A percentile compares a stretch with the other conserved stretches of the same genome.
phyloP scores from a whole-genome alignment of 441 rosid genomes.

The Arabidopsis hybrid region DNA sequence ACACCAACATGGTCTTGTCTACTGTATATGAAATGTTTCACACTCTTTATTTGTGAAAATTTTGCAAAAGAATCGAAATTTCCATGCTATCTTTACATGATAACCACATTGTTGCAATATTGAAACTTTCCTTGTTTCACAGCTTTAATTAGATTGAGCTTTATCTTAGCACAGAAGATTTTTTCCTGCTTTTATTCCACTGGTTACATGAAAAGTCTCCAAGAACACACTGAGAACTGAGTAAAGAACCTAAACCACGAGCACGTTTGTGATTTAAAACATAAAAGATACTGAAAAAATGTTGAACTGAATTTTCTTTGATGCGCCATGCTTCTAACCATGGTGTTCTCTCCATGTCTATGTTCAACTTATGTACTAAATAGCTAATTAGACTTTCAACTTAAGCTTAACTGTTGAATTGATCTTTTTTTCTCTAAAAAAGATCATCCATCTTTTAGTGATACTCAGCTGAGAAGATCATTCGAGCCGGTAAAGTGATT shows the following conservation, averaged over 20 bases:
- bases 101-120: slow-evolving; percentile 14
- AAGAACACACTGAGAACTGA: slow-evolving; percentile 32
- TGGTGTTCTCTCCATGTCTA: slow-evolving; percentile 3
- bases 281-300: slow-evolving; percentile 11
- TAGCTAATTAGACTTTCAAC: slow-evolving; percentile 22
- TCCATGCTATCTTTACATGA: background rate
- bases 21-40: slow-evolving; percentile 31
- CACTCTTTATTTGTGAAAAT: background rate
- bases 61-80: slow-evolving; percentile 2
- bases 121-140: slow-evolving; percentile 22
- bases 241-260: slow-evolving; percentile 13
- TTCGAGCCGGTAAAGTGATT: slow-evolving; percentile 56
- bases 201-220: slow-evolving; percentile 12
- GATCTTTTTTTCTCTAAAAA: slow-evolving; percentile 10
- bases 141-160: slow-evolving; percentile 1
- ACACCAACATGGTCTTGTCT: slow-evolving; percentile 14
- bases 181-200: slow-evolving; percentile 19
- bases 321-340: slow-evolving; percentile 15
- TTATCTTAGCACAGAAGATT: background rate
- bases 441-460: slow-evolving; percentile 22
- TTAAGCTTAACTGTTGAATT: background rate
- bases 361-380: slow-evolving; percentile 30
- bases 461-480: slow-evolving; percentile 45
- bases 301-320: slow-evolving; percentile 34
- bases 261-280: slow-evolving; percentile 8